These are phyloP conservation scores for Colletotrichum limetticola DNA, from an alignment of 2,329 filamentous ascomycete genomes.

Conservation along the genomic window DNA sequence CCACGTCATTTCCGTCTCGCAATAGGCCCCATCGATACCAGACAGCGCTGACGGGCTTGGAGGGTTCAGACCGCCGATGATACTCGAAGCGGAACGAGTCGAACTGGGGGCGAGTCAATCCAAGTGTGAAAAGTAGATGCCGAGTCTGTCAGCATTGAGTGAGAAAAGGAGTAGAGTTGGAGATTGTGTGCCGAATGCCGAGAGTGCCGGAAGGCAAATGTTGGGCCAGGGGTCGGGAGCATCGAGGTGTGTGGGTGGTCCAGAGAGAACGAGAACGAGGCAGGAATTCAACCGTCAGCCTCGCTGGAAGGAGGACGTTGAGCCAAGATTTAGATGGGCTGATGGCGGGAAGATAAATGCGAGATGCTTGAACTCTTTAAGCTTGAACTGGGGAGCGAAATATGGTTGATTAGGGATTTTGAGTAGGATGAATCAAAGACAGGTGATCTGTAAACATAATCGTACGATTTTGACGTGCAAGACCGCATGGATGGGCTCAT, in stretches of 20 bases:
- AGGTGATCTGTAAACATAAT: slow-evolving; percentile 36
- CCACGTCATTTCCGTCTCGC: slow-evolving; percentile 7
- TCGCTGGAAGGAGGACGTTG: slow-evolving; percentile 24
- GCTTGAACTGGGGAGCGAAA: slow-evolving; percentile 26
- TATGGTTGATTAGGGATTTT: slow-evolving; percentile 27
- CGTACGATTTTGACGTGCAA: slow-evolving; percentile 34
- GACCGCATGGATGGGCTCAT: slow-evolving; percentile 32
- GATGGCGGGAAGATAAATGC: slow-evolving; percentile 15
- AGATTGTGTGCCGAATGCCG: slow-evolving; percentile 23
- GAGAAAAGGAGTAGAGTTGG: not conserved
- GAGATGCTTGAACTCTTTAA: slow-evolving; percentile 31
- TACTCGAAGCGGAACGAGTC: slow-evolving; percentile 30
- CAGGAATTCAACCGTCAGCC: slow-evolving; percentile 26
- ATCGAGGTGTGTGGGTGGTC: not conserved
- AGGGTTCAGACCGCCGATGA: slow-evolving; percentile 22
- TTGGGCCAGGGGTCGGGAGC: not conserved
- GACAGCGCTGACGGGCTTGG: slow-evolving; percentile 9
- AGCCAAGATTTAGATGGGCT: slow-evolving; percentile 25
- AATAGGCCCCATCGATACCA: not conserved
- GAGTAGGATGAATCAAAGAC: slow-evolving; percentile 26
- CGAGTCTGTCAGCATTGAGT: not conserved
- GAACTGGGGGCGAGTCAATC: slow-evolving; percentile 9
- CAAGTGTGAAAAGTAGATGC: not conserved
- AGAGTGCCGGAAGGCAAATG: not conserved
- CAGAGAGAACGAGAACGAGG: slow-evolving; percentile 20